Percentiles rank a stretch among this genome's conserved stretches.
Evolutionary conservation across 2,329 filamentous ascomycete species (phyloP).

Genomic region (Ceratocystis ficicola): DNA sequence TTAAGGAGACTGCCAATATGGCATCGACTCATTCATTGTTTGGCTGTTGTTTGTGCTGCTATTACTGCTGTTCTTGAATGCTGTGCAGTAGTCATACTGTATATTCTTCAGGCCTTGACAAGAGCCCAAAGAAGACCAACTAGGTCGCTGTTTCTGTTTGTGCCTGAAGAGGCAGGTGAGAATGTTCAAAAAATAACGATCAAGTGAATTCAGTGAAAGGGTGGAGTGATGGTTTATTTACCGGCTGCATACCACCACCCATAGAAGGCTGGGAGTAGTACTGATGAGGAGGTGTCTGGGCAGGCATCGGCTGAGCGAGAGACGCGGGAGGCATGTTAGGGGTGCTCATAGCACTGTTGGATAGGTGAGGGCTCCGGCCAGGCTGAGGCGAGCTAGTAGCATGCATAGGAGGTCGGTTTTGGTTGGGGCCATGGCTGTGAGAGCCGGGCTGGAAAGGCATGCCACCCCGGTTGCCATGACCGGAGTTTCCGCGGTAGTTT

Average conservation of each 20-base stretch:
- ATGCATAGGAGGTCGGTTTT: constrained; percentile 30
- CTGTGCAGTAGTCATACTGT: neutral
- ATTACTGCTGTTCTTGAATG: neutral
- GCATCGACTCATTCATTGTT: neutral
- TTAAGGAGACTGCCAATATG: neutral
- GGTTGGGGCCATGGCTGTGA: constrained; percentile 31
- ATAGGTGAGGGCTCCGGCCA: constrained; percentile 52
- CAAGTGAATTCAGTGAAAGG: neutral
- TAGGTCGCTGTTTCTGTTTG: neutral
- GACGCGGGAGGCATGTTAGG: constrained; percentile 54
- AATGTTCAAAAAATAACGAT: neutral
- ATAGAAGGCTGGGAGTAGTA: constrained; percentile 28
- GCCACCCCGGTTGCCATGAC: constrained; percentile 39
- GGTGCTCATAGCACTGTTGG: constrained; percentile 54
- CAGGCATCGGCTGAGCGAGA: constrained; percentile 46
- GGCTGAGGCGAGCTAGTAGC: constrained; percentile 56
- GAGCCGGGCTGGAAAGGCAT: constrained; percentile 38
- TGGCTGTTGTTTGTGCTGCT: neutral
- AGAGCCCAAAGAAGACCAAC: neutral
- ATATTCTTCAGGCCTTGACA: neutral
- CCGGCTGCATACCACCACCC: constrained; percentile 22
- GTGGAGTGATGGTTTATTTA: constrained; percentile 19
- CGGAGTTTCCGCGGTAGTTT: constrained; percentile 32
- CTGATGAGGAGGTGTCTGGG: constrained; percentile 49
- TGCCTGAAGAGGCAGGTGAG: neutral